phyloP scores from a whole-genome alignment of 495 filamentous ascomycete genomes.

The Penicillium paxilli region DNA sequence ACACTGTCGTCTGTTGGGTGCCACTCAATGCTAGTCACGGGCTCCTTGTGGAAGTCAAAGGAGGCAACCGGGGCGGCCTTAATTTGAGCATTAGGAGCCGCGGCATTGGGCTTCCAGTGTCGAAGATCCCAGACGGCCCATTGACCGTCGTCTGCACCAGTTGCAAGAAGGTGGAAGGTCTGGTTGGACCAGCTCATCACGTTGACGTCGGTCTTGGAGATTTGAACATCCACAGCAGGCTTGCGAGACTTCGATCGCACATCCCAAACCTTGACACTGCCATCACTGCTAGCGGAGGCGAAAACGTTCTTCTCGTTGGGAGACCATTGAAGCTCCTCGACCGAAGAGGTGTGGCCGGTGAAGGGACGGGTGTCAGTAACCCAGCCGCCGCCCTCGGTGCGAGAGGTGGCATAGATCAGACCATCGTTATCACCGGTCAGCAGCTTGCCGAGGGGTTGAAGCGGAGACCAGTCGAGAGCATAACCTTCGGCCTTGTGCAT shows the following conservation, averaged over 20 bases:
- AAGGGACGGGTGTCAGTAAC: constrained; percentile 79
- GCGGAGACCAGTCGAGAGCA: constrained; percentile 89
- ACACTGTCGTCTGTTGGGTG: constrained; percentile 96
- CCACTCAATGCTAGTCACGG: constrained; percentile 96
- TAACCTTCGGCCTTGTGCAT: constrained; percentile 95
- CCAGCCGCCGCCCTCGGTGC: constrained; percentile 84
- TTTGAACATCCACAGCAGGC: constrained; percentile 79
- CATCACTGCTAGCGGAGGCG: constrained; percentile 88
- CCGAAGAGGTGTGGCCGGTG: constrained; percentile 75
- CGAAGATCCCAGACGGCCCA: constrained; percentile 97
- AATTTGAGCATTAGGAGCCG: constrained; percentile 38
- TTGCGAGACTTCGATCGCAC: constrained; percentile 83
- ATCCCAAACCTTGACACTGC: constrained; percentile 94
- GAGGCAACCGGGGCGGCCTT: constrained; percentile 73
- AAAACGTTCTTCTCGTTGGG: constrained; percentile 90
- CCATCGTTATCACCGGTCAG: constrained; percentile 90
- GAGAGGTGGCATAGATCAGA: constrained; percentile 80
- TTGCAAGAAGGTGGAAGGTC: constrained; percentile 84
- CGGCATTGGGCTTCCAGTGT: constrained; percentile 76
- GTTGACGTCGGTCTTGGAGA: constrained; percentile 86
- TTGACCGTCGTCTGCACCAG: constrained; percentile 88
- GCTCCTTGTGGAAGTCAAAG: constrained; percentile 92
- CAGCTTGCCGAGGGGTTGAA: constrained; percentile 75
- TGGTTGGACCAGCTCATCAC: constrained; percentile 91
- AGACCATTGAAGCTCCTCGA: constrained; percentile 97